These are phyloP conservation scores for Xylaria acuta DNA, from an alignment of 495 filamentous ascomycete genomes.

Conservation along the genomic window DNA sequence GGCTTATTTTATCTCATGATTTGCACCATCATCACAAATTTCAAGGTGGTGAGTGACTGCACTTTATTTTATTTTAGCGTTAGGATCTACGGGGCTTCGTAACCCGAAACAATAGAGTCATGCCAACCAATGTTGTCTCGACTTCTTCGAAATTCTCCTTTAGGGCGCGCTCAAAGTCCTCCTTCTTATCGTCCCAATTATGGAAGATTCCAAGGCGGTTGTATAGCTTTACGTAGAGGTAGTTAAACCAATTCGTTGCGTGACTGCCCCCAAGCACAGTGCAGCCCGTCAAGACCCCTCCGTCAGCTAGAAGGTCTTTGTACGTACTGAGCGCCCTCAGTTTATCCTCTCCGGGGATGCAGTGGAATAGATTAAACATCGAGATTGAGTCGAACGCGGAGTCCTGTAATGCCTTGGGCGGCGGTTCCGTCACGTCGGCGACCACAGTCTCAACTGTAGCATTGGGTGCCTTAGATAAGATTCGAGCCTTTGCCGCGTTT, in stretches of 20 bases:
- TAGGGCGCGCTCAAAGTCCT: conserved; percentile 45
- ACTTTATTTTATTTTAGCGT: neutral
- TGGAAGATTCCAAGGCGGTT: conserved; percentile 37
- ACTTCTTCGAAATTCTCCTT: conserved; percentile 40
- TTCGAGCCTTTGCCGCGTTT: conserved; percentile 23
- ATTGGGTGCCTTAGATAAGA: conserved; percentile 17
- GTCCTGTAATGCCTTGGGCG: conserved; percentile 23
- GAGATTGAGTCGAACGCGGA: conserved; percentile 45
- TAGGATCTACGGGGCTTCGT: neutral
- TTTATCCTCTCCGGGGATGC: conserved; percentile 39
- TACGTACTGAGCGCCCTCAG: conserved; percentile 32
- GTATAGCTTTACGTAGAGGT: conserved; percentile 40
- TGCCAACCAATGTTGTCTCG: conserved; percentile 37
- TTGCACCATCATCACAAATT: neutral
- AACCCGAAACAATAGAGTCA: conserved; percentile 16
- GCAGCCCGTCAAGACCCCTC: conserved; percentile 44
- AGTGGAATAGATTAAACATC: conserved; percentile 51
- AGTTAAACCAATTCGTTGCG: conserved; percentile 46
- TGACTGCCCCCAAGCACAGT: conserved; percentile 44
- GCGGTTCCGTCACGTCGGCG: conserved; percentile 33
- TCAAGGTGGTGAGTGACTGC: neutral
- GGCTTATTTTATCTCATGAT: neutral
- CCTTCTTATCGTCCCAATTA: conserved; percentile 36
- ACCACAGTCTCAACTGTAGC: conserved; percentile 27
- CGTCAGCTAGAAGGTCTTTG: conserved; percentile 35